Conservation (phyloP, 176 grass and related monocot genomes). For the Oryza longistaminata region DNA sequence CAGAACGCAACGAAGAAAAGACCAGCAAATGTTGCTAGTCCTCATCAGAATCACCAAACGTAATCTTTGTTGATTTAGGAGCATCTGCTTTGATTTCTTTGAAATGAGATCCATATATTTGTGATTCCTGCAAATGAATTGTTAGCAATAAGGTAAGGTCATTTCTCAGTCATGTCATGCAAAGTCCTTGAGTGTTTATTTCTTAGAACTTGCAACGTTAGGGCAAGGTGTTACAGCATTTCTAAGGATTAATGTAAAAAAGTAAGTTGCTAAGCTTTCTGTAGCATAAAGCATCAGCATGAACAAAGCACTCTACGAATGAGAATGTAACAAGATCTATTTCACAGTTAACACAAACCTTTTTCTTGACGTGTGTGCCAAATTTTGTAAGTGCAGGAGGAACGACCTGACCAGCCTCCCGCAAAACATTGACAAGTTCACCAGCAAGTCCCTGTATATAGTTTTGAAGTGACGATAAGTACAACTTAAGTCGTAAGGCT, state of each 20-base stretch:
- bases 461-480: constrained; percentile 17
- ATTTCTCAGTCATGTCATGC: neutral
- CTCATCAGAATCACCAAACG: constrained; percentile 82
- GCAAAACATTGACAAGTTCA: constrained; percentile 93
- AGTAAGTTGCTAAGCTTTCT: neutral
- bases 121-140: constrained; percentile 67
- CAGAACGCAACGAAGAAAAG: neutral
- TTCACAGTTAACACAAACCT: constrained; percentile 55
- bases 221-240: neutral
- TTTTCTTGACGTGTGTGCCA: constrained; percentile 98
- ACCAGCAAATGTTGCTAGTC: constrained; percentile 29
- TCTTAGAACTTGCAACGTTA: neutral
- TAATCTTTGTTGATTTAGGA: constrained; percentile 96
- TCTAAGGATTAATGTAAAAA: neutral
- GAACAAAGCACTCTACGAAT: neutral
- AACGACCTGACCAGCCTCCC: constrained; percentile 89
- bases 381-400: constrained; percentile 83
- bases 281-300: neutral
- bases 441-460: constrained; percentile 76
- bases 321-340: neutral
- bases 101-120: constrained; percentile 88
- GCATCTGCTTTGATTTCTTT: constrained; percentile 89
- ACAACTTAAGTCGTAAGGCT: neutral
- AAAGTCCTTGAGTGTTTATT: neutral
- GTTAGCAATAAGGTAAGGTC: constrained; percentile 10